Evolutionary conservation across 2,329 filamentous ascomycete species (phyloP).

Genomic region (Chaetomium sp.): DNA sequence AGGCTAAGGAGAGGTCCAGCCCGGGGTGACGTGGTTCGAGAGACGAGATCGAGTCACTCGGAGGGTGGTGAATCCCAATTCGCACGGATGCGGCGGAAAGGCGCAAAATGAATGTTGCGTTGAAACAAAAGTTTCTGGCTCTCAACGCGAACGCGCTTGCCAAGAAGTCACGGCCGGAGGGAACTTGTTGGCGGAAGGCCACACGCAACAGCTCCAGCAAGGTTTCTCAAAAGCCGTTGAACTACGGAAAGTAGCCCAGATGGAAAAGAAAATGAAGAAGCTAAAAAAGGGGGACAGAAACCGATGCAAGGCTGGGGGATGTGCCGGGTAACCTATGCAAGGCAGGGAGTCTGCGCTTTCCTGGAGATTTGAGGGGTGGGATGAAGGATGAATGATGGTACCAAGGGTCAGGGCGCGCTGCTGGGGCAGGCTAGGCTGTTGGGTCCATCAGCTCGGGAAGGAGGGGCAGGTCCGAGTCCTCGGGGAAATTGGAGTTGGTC

Average conservation of each 20-base stretch:
- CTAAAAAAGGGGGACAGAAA: too few species aligned
- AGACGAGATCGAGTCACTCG: constrained; percentile 3
- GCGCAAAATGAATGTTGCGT: constrained; percentile 9
- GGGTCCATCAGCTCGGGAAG: constrained; percentile 35
- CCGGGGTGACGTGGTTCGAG: constrained; percentile 1
- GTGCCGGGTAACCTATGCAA: not conserved
- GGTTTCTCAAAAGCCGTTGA: not conserved
- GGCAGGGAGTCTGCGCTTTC: not conserved
- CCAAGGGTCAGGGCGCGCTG: constrained; percentile 26
- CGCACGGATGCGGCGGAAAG: constrained; percentile 8
- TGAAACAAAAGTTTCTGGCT: constrained; percentile 15
- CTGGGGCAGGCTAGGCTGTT: constrained; percentile 32
- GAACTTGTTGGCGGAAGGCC: not conserved
- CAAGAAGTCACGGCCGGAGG: constrained; percentile 6
- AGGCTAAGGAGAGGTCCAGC: constrained; percentile 6
- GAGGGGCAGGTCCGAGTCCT: constrained; percentile 28
- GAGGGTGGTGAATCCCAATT: constrained; percentile 9
- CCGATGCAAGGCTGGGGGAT: too few species aligned
- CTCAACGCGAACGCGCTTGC: constrained; percentile 18
- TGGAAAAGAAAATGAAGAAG: not conserved
- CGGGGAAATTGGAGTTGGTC: constrained; percentile 32
- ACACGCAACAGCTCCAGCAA: not conserved
- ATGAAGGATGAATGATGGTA: constrained; percentile 1
- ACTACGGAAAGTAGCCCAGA: not conserved
- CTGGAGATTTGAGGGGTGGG: not conserved